phyloP scores from a whole-genome alignment of 2,329 filamentous ascomycete genomes.

The Pseudocercospora musae region DNA sequence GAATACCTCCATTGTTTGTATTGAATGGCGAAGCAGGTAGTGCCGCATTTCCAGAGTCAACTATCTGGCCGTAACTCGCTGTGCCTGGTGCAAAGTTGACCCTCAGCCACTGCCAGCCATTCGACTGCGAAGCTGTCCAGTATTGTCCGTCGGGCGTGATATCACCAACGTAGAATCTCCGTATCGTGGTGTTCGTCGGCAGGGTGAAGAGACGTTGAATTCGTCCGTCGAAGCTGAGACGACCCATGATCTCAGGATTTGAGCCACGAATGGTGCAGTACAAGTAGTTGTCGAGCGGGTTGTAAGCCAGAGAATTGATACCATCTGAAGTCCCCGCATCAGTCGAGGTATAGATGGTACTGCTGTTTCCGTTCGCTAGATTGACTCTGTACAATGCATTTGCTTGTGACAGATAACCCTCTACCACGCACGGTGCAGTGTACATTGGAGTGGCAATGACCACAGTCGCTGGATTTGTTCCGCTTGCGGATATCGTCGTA shows the following conservation, averaged over 20 bases:
- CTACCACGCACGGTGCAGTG: slow-evolving; percentile 3
- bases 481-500: slow-evolving; percentile 15
- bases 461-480: slow-evolving; percentile 13
- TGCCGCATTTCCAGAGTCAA: background rate
- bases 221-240: slow-evolving; percentile 10
- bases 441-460: slow-evolving; percentile 13
- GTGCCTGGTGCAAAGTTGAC: slow-evolving; percentile 11
- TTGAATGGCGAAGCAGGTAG: background rate
- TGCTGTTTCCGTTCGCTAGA: background rate
- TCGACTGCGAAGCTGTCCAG: slow-evolving; percentile 8
- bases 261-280: slow-evolving; percentile 14
- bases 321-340: background rate
- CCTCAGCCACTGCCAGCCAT: slow-evolving; percentile 6
- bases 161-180: slow-evolving; percentile 10
- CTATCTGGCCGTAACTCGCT: slow-evolving; percentile 11
- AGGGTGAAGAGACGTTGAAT: slow-evolving; percentile 2
- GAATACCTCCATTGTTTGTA: background rate
- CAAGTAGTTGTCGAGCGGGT: slow-evolving; percentile 13
- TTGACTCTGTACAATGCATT: slow-evolving; percentile 7
- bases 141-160: slow-evolving; percentile 11
- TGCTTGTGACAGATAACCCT: slow-evolving; percentile 10
- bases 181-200: background rate
- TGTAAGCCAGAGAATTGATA: slow-evolving; percentile 17
- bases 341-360: background rate
- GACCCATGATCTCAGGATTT: slow-evolving; percentile 2